These are phyloP conservation scores for Protea cynaroides DNA, from an alignment of 164 flowering plant species.

Conservation along the genomic window DNA sequence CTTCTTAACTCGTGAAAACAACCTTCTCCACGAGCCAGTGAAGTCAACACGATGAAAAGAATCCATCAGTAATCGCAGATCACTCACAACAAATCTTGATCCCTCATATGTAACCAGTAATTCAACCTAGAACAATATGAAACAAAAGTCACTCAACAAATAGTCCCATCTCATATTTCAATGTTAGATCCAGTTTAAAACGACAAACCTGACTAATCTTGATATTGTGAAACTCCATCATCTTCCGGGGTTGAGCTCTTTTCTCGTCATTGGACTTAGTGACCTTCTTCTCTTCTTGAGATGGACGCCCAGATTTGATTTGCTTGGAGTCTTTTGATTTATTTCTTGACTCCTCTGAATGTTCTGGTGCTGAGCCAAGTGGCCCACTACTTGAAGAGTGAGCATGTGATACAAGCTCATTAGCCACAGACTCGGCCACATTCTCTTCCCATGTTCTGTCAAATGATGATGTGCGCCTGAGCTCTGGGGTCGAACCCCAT, in stretches of 20 bases:
- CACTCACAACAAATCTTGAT: constrained; percentile 84
- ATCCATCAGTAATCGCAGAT: constrained; percentile 90
- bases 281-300: constrained; percentile 89
- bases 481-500: constrained; percentile 53
- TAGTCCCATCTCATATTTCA: neutral
- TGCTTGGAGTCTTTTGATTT: constrained; percentile 65
- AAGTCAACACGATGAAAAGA: constrained; percentile 85
- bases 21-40: constrained; percentile 92
- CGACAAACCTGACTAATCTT: constrained; percentile 91
- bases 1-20: constrained; percentile 93
- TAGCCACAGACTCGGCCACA: constrained; percentile 91
- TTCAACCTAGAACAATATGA: constrained; percentile 68
- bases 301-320: constrained; percentile 68
- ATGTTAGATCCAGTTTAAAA: neutral
- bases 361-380: constrained; percentile 44
- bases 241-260: constrained; percentile 68
- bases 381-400: constrained; percentile 54
- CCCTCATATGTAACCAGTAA: constrained; percentile 91
- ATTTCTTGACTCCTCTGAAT: constrained; percentile 56
- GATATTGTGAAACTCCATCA: constrained; percentile 92
- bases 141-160: constrained; percentile 1
- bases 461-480: constrained; percentile 91
- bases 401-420: constrained; percentile 68
- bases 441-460: constrained; percentile 95
- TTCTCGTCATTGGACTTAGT: constrained; percentile 74